These are phyloP conservation scores for Aechmea fasciata DNA, from an alignment of 176 grass and related monocot genomes.

Conservation along the genomic window DNA sequence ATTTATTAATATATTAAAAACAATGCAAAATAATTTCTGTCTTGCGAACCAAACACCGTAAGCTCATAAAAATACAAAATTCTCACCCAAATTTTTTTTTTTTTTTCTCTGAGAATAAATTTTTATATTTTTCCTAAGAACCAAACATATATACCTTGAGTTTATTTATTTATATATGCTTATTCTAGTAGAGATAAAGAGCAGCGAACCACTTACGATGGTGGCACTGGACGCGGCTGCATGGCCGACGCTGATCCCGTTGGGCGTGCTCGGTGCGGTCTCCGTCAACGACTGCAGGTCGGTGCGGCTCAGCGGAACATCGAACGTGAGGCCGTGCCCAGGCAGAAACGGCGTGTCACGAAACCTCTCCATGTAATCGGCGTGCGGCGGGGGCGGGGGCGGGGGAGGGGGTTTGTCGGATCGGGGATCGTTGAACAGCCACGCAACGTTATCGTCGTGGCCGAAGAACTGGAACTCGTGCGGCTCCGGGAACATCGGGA, in stretches of 20 bases:
- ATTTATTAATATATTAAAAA: too few species aligned
- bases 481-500: constrained; percentile 9
- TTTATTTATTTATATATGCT: too few species aligned
- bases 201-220: constrained; percentile 37
- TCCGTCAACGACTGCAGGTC: not conserved
- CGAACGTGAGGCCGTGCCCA: constrained; percentile 30
- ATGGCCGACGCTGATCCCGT: not conserved
- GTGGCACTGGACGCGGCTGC: constrained; percentile 18
- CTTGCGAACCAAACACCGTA: too few species aligned
- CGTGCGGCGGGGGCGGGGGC: not conserved
- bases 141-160: too few species aligned
- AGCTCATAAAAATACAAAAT: too few species aligned
- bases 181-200: not conserved
- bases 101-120: too few species aligned
- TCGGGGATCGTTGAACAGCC: constrained; percentile 37
- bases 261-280: not conserved
- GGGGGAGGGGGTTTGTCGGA: not conserved
- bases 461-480: constrained; percentile 53
- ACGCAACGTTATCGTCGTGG: constrained; percentile 29
- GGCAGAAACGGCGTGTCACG: constrained; percentile 1
- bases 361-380: constrained; percentile 3
- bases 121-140: too few species aligned
- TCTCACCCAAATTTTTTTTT: too few species aligned
- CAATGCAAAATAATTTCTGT: too few species aligned
- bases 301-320: constrained; percentile 5